phyloP scores from a whole-genome alignment of 2,329 filamentous ascomycete genomes.

The Coniochaeta pulveracea region DNA sequence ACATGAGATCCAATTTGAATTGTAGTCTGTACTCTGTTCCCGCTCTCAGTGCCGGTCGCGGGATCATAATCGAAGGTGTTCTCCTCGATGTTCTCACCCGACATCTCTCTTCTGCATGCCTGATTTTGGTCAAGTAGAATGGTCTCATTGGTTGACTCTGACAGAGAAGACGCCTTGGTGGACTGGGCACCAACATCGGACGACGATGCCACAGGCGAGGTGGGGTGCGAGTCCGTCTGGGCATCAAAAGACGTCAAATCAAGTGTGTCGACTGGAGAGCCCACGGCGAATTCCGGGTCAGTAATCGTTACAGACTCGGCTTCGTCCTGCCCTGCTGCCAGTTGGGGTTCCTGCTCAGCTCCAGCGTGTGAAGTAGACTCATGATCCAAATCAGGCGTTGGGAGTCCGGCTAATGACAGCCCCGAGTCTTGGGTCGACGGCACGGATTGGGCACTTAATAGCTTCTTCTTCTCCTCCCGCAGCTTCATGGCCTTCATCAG shows the following conservation, averaged over 20 bases:
- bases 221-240: conserved; percentile 44
- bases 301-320: conserved; percentile 27
- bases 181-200: conserved; percentile 48
- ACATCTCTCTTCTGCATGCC: no score
- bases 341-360: conserved; percentile 15
- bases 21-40: no score
- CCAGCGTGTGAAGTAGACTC: conserved; percentile 13
- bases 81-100: no score
- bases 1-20: no score
- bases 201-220: conserved; percentile 39
- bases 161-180: conserved; percentile 53
- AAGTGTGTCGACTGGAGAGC: no score
- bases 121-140: conserved; percentile 22
- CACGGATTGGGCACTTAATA: conserved; percentile 19
- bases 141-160: conserved; percentile 51
- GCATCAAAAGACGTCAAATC: conserved; percentile 35
- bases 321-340: conserved; percentile 15
- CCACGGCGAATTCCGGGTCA: conserved; percentile 45
- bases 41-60: background rate
- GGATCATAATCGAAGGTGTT: conserved; percentile 9
- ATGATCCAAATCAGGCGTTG: no score
- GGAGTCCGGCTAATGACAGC: no score
- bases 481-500: conserved; percentile 91
- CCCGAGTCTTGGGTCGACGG: conserved; percentile 15
- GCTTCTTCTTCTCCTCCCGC: conserved; percentile 64